Conservation (phyloP, 805 yeast species). For the Pichia phayaonensis region DNA sequence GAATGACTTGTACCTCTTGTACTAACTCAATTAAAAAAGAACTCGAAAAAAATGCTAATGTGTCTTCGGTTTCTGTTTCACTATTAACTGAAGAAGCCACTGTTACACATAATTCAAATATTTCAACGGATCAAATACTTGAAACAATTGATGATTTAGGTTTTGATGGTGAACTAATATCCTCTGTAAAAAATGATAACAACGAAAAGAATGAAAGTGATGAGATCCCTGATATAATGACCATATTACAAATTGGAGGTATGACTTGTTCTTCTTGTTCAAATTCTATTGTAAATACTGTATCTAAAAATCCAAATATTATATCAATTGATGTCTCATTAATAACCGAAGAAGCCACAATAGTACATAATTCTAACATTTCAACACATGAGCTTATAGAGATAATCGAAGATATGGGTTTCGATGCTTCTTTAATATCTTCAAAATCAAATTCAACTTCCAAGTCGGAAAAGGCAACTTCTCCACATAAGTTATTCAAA, state of each 20-base stretch:
- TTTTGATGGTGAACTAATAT: constrained; percentile 30
- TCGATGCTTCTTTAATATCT: constrained; percentile 29
- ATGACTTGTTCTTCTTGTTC: constrained; percentile 93
- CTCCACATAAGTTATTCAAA: neutral
- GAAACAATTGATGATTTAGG: constrained; percentile 42
- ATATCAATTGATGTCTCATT: constrained; percentile 55
- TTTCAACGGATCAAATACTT: constrained; percentile 27
- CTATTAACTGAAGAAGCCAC: constrained; percentile 63
- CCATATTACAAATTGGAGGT: constrained; percentile 41
- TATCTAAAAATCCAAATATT: constrained; percentile 17
- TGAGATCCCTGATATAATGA: neutral
- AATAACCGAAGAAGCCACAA: constrained; percentile 64
- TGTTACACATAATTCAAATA: constrained; percentile 36
- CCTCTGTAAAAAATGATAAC: neutral
- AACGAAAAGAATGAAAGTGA: neutral
- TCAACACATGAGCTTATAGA: constrained; percentile 33
- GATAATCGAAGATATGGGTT: constrained; percentile 70
- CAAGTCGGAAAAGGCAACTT: neutral
- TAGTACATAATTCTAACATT: constrained; percentile 37
- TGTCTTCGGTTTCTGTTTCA: constrained; percentile 45
- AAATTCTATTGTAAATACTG: constrained; percentile 44
- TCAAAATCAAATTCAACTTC: neutral
- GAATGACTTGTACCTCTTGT: constrained; percentile 70
- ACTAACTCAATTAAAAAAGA: constrained; percentile 45
- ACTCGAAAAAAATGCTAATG: constrained; percentile 30